Conservation (phyloP, 345 rosid species). For the Syzygium grande region DNA sequence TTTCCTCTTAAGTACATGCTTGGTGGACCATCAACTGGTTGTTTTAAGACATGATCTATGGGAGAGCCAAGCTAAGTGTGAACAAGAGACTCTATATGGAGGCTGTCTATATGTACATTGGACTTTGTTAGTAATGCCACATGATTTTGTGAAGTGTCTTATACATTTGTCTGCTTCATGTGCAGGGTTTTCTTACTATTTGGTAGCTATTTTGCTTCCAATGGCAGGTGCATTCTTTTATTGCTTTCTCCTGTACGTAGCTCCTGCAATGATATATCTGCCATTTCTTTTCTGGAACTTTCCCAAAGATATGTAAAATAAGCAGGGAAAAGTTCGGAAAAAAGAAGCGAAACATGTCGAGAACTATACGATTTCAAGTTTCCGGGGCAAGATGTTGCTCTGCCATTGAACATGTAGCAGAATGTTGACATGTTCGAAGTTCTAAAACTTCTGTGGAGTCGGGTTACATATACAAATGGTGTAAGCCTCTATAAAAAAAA, state of each 20-base stretch:
- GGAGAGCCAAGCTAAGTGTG: not conserved
- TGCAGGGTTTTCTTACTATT: conserved; percentile 26
- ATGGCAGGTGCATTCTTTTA: conserved; percentile 33
- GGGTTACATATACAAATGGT: not conserved
- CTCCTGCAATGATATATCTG: conserved; percentile 24
- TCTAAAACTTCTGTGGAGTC: not conserved
- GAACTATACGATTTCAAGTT: not conserved
- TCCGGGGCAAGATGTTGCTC: not conserved
- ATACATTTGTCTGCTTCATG: not conserved
- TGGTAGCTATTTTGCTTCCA: not conserved
- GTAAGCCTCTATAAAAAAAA: not conserved
- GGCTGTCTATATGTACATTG: not conserved
- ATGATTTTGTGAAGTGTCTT: not conserved
- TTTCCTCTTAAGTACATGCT: not conserved
- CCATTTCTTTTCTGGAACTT: conserved; percentile 8
- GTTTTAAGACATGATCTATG: not conserved
- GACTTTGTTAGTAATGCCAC: not conserved
- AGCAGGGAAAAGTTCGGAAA: conserved; percentile 14
- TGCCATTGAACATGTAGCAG: not conserved
- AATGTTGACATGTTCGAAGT: not conserved
- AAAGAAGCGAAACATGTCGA: not conserved
- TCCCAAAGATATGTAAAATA: conserved; percentile 40
- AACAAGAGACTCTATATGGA: not conserved
- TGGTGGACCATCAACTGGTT: not conserved
- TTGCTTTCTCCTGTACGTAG: conserved; percentile 44